Conservation (phyloP, 176 grass and related monocot genomes). For the Hyparrhenia diplandra region DNA sequence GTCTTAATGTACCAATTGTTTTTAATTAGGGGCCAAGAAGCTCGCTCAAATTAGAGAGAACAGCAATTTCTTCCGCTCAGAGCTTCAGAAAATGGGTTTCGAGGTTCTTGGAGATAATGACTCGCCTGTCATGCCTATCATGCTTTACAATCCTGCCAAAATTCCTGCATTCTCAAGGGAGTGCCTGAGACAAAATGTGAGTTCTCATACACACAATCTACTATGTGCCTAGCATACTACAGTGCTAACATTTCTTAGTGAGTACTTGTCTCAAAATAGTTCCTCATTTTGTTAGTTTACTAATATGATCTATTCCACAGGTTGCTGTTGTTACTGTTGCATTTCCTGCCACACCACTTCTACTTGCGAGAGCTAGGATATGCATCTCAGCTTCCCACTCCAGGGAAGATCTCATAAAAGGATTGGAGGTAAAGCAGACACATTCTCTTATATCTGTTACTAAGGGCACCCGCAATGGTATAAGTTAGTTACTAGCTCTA, state of each 20-base stretch:
- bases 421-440: conserved; percentile 62
- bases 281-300: not conserved
- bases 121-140: conserved; percentile 93
- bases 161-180: conserved; percentile 97
- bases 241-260: not conserved
- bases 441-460: conserved; percentile 5
- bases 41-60: conserved; percentile 85
- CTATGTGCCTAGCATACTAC: not conserved
- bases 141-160: conserved; percentile 98
- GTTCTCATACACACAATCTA: conserved; percentile 3
- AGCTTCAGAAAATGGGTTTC: conserved; percentile 97
- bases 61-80: conserved; percentile 92
- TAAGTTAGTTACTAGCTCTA: too few relatives aligned
- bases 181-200: conserved; percentile 77
- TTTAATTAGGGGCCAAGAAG: conserved; percentile 74
- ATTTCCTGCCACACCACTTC: conserved; percentile 86
- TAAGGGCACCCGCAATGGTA: too few relatives aligned
- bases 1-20: conserved; percentile 28
- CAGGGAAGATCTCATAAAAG: conserved; percentile 89
- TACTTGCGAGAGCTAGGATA: conserved; percentile 90
- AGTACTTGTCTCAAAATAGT: not conserved
- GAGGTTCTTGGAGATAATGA: conserved; percentile 95
- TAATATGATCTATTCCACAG: conserved; percentile 35
- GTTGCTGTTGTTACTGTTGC: conserved; percentile 95
- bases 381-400: conserved; percentile 91